Conservation (phyloP, 441 rosid species). For the Pelargonium citronellum region DNA sequence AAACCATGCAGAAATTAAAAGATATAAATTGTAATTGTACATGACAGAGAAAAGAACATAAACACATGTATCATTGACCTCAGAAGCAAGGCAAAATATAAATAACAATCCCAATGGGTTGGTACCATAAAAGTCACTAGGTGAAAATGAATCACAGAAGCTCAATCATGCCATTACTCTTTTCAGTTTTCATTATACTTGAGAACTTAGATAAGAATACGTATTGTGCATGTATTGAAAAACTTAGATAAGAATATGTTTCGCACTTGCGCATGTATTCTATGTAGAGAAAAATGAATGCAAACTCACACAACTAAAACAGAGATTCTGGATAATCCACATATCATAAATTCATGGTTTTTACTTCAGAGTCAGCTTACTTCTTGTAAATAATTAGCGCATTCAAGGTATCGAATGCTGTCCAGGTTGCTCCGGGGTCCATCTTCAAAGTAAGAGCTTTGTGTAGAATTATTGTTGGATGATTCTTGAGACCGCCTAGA, state of each 20-base stretch:
- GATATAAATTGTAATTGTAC: conserved; percentile 7
- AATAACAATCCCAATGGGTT: not conserved
- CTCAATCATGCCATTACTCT: not conserved
- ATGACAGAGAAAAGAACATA: not conserved
- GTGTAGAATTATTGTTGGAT: conserved; percentile 42
- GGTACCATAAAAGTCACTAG: conserved; percentile 15
- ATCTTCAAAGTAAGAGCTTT: conserved; percentile 56
- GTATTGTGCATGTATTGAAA: too few species aligned
- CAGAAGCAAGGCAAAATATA: conserved; percentile 10
- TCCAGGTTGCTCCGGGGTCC: conserved; percentile 94
- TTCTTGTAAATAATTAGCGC: conserved; percentile 82
- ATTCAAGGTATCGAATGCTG: conserved; percentile 65
- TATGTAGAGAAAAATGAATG: conserved; percentile 8
- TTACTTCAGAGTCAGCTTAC: conserved; percentile 37
- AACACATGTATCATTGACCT: not conserved
- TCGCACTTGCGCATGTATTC: too few species aligned
- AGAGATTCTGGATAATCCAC: not conserved
- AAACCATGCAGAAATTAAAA: not conserved
- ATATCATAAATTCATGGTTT: not conserved
- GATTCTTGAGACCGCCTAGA: conserved; percentile 67
- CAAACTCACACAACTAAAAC: conserved; percentile 2
- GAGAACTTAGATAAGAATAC: not conserved
- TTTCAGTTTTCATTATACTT: not conserved
- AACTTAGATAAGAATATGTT: too few species aligned
- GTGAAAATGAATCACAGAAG: conserved; percentile 1